phyloP scores from a whole-genome alignment of 768 basidiomycete genomes.

The Phylloporus arenicola region DNA sequence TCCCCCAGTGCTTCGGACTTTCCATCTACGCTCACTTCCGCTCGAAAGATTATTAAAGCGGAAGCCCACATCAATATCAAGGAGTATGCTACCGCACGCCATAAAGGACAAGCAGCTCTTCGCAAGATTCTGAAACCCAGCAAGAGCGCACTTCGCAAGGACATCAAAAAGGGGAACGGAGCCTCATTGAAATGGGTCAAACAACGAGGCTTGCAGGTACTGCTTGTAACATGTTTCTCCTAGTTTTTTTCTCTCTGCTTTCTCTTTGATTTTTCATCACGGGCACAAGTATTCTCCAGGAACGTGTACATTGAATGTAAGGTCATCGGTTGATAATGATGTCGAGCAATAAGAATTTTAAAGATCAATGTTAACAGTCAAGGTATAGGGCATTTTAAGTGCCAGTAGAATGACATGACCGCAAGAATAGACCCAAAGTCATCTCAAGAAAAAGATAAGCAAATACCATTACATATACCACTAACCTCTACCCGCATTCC shows the following conservation, averaged over 20 bases:
- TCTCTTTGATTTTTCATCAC: background rate
- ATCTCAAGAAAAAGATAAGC: constrained; percentile 6
- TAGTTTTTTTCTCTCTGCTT: constrained; percentile 16
- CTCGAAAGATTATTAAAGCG: constrained; percentile 61
- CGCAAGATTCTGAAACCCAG: constrained; percentile 58
- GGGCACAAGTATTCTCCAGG: background rate
- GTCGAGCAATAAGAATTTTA: background rate
- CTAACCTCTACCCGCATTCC: background rate
- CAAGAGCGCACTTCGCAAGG: constrained; percentile 55
- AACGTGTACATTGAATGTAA: background rate
- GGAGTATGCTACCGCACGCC: constrained; percentile 40
- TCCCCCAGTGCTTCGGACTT: constrained; percentile 40
- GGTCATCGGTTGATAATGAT: background rate
- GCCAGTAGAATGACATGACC: constrained; percentile 7
- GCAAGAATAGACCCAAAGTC: background rate
- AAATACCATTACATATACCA: background rate
- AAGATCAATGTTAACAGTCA: background rate
- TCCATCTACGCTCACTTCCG: constrained; percentile 58
- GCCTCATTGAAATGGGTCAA: constrained; percentile 57
- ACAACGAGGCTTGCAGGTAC: constrained; percentile 54
- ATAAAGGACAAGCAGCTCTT: constrained; percentile 57
- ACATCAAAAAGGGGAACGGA: constrained; percentile 46
- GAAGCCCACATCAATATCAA: constrained; percentile 62
- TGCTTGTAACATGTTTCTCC: constrained; percentile 53
- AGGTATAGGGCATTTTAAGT: constrained; percentile 19